phyloP scores from a whole-genome alignment of 2,329 filamentous ascomycete genomes.

The Pseudopithomyces maydicus region DNA sequence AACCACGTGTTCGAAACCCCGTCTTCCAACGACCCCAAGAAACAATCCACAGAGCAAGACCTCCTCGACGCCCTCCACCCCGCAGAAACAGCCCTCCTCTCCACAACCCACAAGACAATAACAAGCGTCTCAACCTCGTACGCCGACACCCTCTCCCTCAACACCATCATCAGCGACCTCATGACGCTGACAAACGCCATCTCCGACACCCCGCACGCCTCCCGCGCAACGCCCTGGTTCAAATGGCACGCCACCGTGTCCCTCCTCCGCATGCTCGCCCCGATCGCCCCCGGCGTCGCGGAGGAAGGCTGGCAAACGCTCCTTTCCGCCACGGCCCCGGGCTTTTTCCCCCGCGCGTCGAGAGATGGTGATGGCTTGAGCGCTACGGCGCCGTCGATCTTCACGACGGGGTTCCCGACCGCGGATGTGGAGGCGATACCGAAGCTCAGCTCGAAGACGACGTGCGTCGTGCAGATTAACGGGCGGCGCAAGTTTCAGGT shows the following conservation, averaged over 20 bases:
- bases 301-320: conserved; percentile 79
- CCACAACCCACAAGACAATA: conserved; percentile 70
- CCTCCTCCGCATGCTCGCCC: conserved; percentile 75
- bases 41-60: conserved; percentile 1
- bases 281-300: conserved; percentile 78
- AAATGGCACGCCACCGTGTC: conserved; percentile 57
- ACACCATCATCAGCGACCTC: conserved; percentile 81
- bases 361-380: too few relatives aligned
- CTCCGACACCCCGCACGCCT: conserved; percentile 29
- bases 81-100: conserved; percentile 60
- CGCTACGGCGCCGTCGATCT: conserved; percentile 51
- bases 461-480: conserved; percentile 76
- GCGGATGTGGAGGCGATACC: conserved; percentile 55
- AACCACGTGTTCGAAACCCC: conserved; percentile 5
- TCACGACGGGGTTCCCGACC: conserved; percentile 62
- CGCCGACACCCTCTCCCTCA: conserved; percentile 74
- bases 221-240: conserved; percentile 51
- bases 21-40: background rate
- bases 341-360: conserved; percentile 11
- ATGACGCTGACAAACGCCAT: conserved; percentile 77
- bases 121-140: conserved; percentile 70
- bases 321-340: conserved; percentile 32
- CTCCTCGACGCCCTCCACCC: conserved; percentile 19
- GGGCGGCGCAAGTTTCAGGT: conserved; percentile 75
- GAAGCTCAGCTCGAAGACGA: conserved; percentile 57